A percentile compares a stretch with the other conserved stretches of the same genome.
Evolutionary conservation across 352 stramenopile species (phyloP).

Genomic region (Phytophthora vignae): DNA sequence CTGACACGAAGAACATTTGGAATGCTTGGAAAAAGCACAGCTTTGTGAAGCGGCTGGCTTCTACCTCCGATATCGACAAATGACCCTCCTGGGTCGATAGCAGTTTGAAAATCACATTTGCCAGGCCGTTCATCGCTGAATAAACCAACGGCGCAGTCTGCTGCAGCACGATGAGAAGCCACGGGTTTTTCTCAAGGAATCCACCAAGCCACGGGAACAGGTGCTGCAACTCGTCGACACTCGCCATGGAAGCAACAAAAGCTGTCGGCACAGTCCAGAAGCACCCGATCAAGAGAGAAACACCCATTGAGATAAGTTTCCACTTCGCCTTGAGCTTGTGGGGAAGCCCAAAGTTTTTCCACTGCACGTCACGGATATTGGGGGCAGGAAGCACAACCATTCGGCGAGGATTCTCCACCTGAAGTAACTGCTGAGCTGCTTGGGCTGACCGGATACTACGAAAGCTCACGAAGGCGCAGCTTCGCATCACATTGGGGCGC

Average conservation of each 20-base stretch:
- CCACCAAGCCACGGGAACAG: conserved; percentile 56
- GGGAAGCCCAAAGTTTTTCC: conserved; percentile 80
- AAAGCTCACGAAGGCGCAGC: conserved; percentile 78
- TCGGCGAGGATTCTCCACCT: conserved; percentile 71
- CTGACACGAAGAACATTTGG: conserved; percentile 87
- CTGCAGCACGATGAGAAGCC: conserved; percentile 61
- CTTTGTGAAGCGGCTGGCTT: conserved; percentile 79
- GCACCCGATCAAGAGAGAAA: conserved; percentile 68
- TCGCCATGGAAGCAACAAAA: conserved; percentile 81
- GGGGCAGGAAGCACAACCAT: conserved; percentile 69
- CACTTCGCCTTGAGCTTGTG: conserved; percentile 71
- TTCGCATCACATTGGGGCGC: conserved; percentile 67
- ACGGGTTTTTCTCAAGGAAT: conserved; percentile 56
- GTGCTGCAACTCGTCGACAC: conserved; percentile 65
- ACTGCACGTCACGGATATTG: conserved; percentile 74
- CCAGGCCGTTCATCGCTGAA: conserved; percentile 74
- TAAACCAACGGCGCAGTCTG: conserved; percentile 73
- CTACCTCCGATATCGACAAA: conserved; percentile 69
- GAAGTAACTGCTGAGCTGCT: conserved; percentile 74
- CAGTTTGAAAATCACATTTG: conserved; percentile 73
- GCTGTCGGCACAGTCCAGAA: conserved; percentile 86
- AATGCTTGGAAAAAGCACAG: conserved; percentile 82
- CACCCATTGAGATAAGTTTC: conserved; percentile 59
- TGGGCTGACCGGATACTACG: conserved; percentile 69
- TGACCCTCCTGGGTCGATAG: conserved; percentile 73